phyloP scores from a whole-genome alignment of 2,329 filamentous ascomycete species.

The Cryphonectria carpinicola region DNA sequence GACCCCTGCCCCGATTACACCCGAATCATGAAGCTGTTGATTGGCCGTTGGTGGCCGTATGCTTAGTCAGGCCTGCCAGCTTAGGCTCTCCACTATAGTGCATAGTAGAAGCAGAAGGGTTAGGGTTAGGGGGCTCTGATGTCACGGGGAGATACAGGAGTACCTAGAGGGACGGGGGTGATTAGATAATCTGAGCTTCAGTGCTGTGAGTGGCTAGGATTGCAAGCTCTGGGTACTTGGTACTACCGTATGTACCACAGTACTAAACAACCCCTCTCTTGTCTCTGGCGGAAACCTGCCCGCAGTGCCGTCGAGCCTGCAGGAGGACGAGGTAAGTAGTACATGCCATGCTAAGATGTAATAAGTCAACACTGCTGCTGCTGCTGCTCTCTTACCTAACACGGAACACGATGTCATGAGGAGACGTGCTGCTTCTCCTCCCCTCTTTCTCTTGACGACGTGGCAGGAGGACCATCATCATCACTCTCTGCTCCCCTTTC shows the following conservation, averaged over 20 bases:
- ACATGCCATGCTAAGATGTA: background rate
- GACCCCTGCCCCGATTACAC: slow-evolving; percentile 17
- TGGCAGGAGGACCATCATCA: background rate
- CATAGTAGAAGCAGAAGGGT: no score
- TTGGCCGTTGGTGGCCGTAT: background rate
- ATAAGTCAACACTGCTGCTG: background rate
- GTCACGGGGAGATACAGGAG: background rate
- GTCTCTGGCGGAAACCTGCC: background rate
- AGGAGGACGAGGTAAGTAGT: background rate
- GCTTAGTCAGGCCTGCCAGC: slow-evolving; percentile 13
- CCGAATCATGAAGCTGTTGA: slow-evolving; percentile 20
- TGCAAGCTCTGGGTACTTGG: background rate
- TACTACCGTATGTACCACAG: background rate
- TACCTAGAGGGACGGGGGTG: background rate
- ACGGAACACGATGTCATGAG: slow-evolving; percentile 7
- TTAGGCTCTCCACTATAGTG: no score
- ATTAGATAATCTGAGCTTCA: background rate
- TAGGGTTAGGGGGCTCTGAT: background rate
- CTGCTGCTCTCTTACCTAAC: slow-evolving; percentile 5
- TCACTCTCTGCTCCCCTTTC: background rate
- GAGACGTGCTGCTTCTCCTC: background rate
- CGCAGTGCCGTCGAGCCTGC: slow-evolving; percentile 3
- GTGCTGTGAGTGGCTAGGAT: background rate
- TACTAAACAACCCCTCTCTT: no score
- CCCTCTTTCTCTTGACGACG: slow-evolving; percentile 2